Evolutionary conservation across 805 yeast genomes (phyloP), one percentile per base, ranked within the genome.

Genomic region (Maudiozyma saulgeensis): DNA sequence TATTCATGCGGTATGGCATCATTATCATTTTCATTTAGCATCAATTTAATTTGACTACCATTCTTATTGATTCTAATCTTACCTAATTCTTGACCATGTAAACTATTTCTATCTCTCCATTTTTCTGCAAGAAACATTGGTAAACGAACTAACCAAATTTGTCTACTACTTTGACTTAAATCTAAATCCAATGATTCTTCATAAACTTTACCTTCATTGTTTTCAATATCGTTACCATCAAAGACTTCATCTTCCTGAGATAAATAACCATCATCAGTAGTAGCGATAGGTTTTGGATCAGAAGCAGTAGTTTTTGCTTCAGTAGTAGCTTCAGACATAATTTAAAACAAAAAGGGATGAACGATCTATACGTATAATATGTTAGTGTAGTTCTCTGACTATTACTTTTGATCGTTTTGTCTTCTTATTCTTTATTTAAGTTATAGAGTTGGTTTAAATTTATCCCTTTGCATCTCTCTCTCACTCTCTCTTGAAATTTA

Each of bases 91-190:
- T 83, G 81, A 6, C 96, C 96, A 47, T 79, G 75, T 45, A 84
- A 67, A 42, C 71, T 69, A 23, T 74, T 79, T 47, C 78, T 75
- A 53, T 83, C 75, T 48, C 81, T 76, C 96, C 97, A 88, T 55
- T 78, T 74, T 40, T 83, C 87, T 31, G 95, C 84, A 52, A 93
- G 70, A 60, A 88, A 88, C 61, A 87, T 81, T 1, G 99, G 98
- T 60, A 93, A 70, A 57, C 93, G 79, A 23, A 93, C 96, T 21
- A 93, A 72, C 99, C 98, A 93, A 41, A 93, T 82, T 56, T 88
- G 88, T 59, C 84, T 82, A 44, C 69, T 73, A 15, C 82, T 79
- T 31, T 73, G 70, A 1, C 73, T 53, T 46, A 89, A 67, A 61
- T 89, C 87, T 66, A 93, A 72, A 64, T 93, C 95, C 31, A 90